Evolutionary conservation across 2,329 filamentous ascomycete species (phyloP), one percentile per base, ranked within the genome.

Genomic region (Penicillium italicum): DNA sequence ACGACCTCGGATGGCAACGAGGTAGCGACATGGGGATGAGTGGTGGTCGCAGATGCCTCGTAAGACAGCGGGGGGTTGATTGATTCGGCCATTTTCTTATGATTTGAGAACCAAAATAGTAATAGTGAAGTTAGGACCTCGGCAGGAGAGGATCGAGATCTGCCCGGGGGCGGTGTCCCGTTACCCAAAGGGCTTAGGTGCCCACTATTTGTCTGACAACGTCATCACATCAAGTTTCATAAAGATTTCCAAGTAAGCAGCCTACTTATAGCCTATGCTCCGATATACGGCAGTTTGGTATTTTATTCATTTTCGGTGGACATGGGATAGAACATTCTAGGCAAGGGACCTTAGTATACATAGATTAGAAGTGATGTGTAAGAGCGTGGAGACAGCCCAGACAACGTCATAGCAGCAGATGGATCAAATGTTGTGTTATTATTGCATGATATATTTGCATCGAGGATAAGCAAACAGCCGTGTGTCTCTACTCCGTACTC

Each of bases 1-100:
- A 94, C 83, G 22, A 97, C 94, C 74, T 97, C 92, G 4, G 82
- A 79, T 0, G 94, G 94, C 2, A 97, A 82, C 9, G 82, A 82
- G 55, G 81, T 80, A 36, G 89, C 87, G 56, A 83, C 74, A 71
- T 87, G 85, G 60, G 86, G 88, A 73, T 91, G 81, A 42, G 85
- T 90, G 53, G 88, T 82, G 61, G 87, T 86, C 49, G 86, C 85
- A 7, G 89, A 92, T 55, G 87, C 83, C 73, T 91, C 87, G 72
- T 89, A 87, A 69, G 85, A 89, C 59, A 91, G 81, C 3, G 87
- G 86, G 61, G 87, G 85, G 70, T 88, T 83, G 60, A 86, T 63
- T 34, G 69, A 62, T 53, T 77, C 76, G 26, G 73, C 66, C 77
- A 79, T 79, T 50, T 30, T 18, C 24, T 37, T 26, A 31, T 36